phyloP scores from a whole-genome alignment of 768 basidiomycete genomes.

The Panellus pusillus region DNA sequence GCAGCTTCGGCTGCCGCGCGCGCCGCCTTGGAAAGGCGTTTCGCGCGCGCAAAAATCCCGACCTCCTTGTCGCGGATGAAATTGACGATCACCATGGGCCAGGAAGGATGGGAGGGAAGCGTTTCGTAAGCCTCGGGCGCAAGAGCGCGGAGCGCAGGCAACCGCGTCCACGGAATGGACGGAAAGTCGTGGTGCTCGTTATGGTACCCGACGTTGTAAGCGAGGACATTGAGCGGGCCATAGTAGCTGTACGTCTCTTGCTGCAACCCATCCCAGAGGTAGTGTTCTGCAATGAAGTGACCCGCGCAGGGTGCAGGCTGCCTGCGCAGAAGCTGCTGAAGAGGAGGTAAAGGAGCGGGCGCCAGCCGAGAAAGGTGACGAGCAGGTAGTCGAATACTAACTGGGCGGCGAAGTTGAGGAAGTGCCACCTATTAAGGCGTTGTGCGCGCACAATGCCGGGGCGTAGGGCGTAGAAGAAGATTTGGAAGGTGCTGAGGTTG shows the following conservation, averaged over 20 bases:
- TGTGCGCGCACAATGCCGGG: constrained; percentile 91
- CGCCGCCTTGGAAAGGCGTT: constrained; percentile 54
- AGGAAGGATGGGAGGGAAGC: constrained; percentile 84
- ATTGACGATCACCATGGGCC: constrained; percentile 93
- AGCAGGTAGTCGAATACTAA: constrained; percentile 73
- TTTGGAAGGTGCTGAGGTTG: constrained; percentile 83
- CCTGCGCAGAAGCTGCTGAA: constrained; percentile 95
- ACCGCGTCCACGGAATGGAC: constrained; percentile 90
- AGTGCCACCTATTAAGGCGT: constrained; percentile 79
- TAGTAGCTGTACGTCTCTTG: constrained; percentile 99
- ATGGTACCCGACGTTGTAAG: constrained; percentile 98
- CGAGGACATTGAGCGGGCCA: constrained; percentile 83
- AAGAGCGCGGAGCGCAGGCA: constrained; percentile 77
- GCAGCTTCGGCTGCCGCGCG: constrained; percentile 9
- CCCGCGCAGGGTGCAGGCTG: constrained; percentile 91
- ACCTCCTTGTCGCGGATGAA: constrained; percentile 91
- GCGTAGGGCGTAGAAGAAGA: constrained; percentile 95
- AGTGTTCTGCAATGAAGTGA: constrained; percentile 98
- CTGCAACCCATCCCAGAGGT: constrained; percentile 86
- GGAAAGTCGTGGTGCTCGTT: constrained; percentile 99
- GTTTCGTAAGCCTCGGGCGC: constrained; percentile 92
- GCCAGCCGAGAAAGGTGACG: constrained; percentile 41
- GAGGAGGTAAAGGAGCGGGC: constrained; percentile 76
- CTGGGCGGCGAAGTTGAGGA: constrained; percentile 71
- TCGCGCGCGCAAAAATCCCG: constrained; percentile 86